These are phyloP conservation scores for Tieghemiomyces parasiticus DNA, from an alignment of 192 early-diverging fungal genomes.

Conservation along the genomic window DNA sequence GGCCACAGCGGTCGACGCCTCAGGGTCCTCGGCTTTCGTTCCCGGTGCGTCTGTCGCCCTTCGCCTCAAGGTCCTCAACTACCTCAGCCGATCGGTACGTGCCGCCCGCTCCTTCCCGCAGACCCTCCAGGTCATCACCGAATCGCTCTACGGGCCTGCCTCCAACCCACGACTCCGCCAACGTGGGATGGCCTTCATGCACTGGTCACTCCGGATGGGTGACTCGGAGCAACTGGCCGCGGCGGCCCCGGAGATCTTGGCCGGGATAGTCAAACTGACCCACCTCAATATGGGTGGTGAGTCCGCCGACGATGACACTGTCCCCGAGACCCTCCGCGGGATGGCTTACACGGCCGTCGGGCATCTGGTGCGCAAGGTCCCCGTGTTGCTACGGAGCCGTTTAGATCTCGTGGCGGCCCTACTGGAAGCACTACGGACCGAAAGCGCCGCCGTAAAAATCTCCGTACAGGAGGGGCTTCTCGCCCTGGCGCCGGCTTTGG, in stretches of 20 bases:
- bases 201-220: slow-evolving; percentile 77
- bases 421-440: slow-evolving; percentile 49
- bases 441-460: slow-evolving; percentile 45
- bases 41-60: slow-evolving; percentile 11
- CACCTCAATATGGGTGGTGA: too few relatives aligned
- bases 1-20: slow-evolving; percentile 2
- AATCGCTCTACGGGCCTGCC: slow-evolving; percentile 64
- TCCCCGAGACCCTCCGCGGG: slow-evolving; percentile 57
- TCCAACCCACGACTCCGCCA: slow-evolving; percentile 50
- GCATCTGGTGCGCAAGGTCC: slow-evolving; percentile 55
- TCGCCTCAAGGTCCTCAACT: slow-evolving; percentile 21
- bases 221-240: slow-evolving; percentile 30
- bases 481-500: slow-evolving; percentile 55
- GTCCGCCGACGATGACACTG: too few relatives aligned
- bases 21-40: slow-evolving; percentile 10
- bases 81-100: slow-evolving; percentile 33
- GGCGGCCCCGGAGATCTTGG: slow-evolving; percentile 48
- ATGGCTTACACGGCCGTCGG: slow-evolving; percentile 78
- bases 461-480: slow-evolving; percentile 74
- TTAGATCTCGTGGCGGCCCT: slow-evolving; percentile 41
- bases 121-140: slow-evolving; percentile 58
- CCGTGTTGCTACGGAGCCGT: slow-evolving; percentile 45
- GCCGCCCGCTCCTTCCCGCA: slow-evolving; percentile 55
- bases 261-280: slow-evolving; percentile 50
- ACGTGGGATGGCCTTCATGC: slow-evolving; percentile 68